Evolutionary conservation across 1,284 basidiomycete species (phyloP).

Genomic region (Salmacisia buchloeana): DNA sequence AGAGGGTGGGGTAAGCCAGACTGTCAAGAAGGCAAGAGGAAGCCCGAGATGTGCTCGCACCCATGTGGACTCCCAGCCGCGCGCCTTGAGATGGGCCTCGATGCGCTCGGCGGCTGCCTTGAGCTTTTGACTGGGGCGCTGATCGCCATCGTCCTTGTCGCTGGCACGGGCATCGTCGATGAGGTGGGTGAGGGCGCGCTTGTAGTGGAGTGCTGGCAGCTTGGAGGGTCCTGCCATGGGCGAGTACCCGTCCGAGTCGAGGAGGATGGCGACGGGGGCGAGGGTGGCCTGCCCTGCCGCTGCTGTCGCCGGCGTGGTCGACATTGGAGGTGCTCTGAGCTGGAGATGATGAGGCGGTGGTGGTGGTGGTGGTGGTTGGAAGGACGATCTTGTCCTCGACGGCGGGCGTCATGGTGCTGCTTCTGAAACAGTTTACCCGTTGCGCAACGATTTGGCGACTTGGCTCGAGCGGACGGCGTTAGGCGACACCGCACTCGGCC

Average conservation of each 20-base stretch:
- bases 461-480: too few species aligned
- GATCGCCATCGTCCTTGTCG: not conserved
- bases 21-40: not conserved
- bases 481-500: too few species aligned
- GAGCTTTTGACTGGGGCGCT: not conserved
- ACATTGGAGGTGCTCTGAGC: too few species aligned
- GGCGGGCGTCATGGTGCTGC: too few species aligned
- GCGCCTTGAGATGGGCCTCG: not conserved
- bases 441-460: too few species aligned
- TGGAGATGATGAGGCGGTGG: too few species aligned
- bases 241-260: not conserved
- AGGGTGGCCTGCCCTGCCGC: too few species aligned
- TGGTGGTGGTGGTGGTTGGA: too few species aligned
- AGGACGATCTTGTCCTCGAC: too few species aligned
- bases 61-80: constrained; percentile 5
- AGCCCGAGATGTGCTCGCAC: not conserved
- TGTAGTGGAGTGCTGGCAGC: not conserved
- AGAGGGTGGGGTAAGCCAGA: not conserved
- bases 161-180: not conserved
- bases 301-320: too few species aligned
- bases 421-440: too few species aligned
- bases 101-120: not conserved
- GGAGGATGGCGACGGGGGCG: not conserved
- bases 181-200: not conserved
- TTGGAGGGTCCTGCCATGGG: constrained; percentile 6